These are phyloP conservation scores for Tolypocladium pustulatum DNA, from an alignment of 2,329 filamentous ascomycete genomes.

Conservation along the genomic window DNA sequence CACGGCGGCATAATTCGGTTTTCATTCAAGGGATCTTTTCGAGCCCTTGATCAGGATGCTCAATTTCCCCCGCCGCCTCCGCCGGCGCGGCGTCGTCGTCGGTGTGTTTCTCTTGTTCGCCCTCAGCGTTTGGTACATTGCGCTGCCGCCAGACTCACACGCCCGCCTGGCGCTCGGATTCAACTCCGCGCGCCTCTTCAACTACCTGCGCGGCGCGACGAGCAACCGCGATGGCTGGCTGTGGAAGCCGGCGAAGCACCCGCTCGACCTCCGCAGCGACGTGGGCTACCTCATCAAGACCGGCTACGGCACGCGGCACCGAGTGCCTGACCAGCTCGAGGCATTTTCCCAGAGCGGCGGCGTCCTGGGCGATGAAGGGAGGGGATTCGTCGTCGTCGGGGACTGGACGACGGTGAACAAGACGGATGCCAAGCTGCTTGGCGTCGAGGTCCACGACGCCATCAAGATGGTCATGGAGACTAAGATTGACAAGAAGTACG, in stretches of 20 bases:
- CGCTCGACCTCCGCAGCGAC: slow-evolving; percentile 33
- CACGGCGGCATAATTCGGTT: not conserved
- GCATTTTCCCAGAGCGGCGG: slow-evolving; percentile 25
- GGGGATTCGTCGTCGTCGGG: slow-evolving; percentile 36
- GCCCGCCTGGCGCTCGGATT: slow-evolving; percentile 22
- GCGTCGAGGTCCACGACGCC: slow-evolving; percentile 29
- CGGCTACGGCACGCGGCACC: slow-evolving; percentile 41
- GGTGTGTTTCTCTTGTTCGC: slow-evolving; percentile 12
- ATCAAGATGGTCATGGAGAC: slow-evolving; percentile 25
- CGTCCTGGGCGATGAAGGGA: slow-evolving; percentile 25
- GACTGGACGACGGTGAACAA: slow-evolving; percentile 33
- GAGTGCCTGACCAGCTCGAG: slow-evolving; percentile 34
- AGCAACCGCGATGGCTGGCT: slow-evolving; percentile 31
- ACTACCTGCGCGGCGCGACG: slow-evolving; percentile 16
- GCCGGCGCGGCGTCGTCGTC: slow-evolving; percentile 16
- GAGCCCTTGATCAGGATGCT: no score
- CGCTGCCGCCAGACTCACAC: slow-evolving; percentile 22
- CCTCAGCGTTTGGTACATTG: slow-evolving; percentile 14
- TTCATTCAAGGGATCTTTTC: not conserved
- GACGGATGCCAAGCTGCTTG: slow-evolving; percentile 19
- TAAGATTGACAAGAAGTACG: slow-evolving; percentile 13
- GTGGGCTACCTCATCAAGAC: slow-evolving; percentile 44
- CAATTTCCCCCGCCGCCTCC: slow-evolving; percentile 16
- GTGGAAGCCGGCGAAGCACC: slow-evolving; percentile 24
- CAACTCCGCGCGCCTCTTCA: slow-evolving; percentile 20